Evolutionary conservation across 1,284 basidiomycete genomes (phyloP), one percentile per base, ranked within the genome.

Genomic region (Trichosporon coremiiforme): DNA sequence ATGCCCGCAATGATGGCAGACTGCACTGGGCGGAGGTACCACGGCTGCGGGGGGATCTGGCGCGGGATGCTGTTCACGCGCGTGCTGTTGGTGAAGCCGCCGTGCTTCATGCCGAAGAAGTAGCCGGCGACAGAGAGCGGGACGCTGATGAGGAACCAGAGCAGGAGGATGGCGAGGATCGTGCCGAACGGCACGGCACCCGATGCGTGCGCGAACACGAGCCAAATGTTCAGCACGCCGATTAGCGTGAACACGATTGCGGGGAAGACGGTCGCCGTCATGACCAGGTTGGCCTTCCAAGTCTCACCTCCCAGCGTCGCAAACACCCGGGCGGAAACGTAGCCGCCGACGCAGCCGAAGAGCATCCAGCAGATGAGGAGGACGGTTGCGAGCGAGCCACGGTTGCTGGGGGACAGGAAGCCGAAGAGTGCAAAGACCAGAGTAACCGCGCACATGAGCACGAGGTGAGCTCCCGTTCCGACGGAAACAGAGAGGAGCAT

Each of bases 111-210:
- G 17, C 95, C 95, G 73, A 90, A 89, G 82, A 92, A 84, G 63
- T 86, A 84, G 31, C 88, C 88, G 6, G 85, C 79, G 7, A 86
- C 75, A 4, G 85, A 85, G 6, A 89, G 86, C 0, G 96, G 96
- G 0, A 93, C 91, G 38, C 94, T 95, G 71, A 98, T 94, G 64
- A 94, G 90, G 82, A 95, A 97, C 95, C 95, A 99, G n/a, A 99
- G 85, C 9, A 93, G 80, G 20, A 96, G 88, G 72, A 99, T 92
- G 22, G 94, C 87, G 55, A 95, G 85, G 86, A 98, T 91, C 0
- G 96, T 96, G 50, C 91, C 94, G 80, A 98, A 97, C 2, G 96
- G 96, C 47, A 99, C 94, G 8, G 96, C 96, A 20, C 95, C 96
- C 3, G 95, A 96, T 0, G 95, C 95, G 4, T 90, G 90, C 15